A percentile compares a stretch with the other conserved stretches of the same genome.
These are phyloP conservation scores for Diaporthe destruens DNA, from an alignment of 2,329 filamentous ascomycete genomes.

Conservation along the genomic window DNA sequence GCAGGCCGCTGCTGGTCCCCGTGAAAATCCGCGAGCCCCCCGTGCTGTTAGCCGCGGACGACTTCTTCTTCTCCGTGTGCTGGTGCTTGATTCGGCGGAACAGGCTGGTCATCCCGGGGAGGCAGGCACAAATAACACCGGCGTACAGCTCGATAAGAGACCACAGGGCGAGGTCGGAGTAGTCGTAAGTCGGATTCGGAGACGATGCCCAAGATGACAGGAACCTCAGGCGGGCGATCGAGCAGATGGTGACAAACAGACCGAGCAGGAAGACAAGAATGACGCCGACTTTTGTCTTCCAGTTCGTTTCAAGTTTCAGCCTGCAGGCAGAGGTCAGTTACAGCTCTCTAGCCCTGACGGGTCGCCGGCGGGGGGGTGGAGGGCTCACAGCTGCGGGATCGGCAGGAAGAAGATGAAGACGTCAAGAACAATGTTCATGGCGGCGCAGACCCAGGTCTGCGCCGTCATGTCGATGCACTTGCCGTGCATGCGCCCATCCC, in stretches of 20 bases:
- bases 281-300: constrained; percentile 48
- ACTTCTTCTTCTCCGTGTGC: constrained; percentile 42
- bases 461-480: constrained; percentile 52
- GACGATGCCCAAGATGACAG: constrained; percentile 51
- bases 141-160: constrained; percentile 57
- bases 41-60: constrained; percentile 38
- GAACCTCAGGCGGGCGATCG: constrained; percentile 53
- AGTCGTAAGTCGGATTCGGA: constrained; percentile 57
- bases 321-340: constrained; percentile 32
- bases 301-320: constrained; percentile 47
- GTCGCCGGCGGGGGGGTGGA: not conserved
- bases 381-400: constrained; percentile 49
- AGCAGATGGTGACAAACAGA: constrained; percentile 53
- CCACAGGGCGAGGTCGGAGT: constrained; percentile 57
- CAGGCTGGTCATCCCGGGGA: constrained; percentile 55
- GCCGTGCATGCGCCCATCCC: constrained; percentile 42
- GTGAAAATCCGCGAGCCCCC: constrained; percentile 36
- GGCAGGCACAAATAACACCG: constrained; percentile 56
- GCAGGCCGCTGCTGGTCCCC: constrained; percentile 30
- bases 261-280: constrained; percentile 55
- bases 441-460: constrained; percentile 49
- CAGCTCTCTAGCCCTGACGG: too few species aligned
- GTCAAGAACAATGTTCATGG: constrained; percentile 53
- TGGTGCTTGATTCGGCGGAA: constrained; percentile 43
- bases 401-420: constrained; percentile 52